Conservation (phyloP, 305 asterid species). For the Plantago lanceolata region DNA sequence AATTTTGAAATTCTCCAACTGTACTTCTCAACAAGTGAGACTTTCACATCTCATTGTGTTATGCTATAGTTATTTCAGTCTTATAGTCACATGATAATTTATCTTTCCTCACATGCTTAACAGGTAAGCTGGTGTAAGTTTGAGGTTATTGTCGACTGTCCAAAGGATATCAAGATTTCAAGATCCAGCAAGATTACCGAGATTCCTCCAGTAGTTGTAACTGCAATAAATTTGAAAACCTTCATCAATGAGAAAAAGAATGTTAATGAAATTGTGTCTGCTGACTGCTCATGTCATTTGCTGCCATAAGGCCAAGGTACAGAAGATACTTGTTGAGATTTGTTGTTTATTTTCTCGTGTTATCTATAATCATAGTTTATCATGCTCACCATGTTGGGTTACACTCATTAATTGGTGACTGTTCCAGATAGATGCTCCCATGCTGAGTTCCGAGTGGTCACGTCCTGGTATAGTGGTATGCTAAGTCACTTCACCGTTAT, state of each 20-base stretch:
- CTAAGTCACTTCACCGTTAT: conserved; percentile 86
- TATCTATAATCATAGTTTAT: background rate
- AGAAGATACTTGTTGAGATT: conserved; percentile 16
- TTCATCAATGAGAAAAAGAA: conserved; percentile 71
- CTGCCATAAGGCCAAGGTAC: conserved; percentile 91
- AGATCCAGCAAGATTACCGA: conserved; percentile 51
- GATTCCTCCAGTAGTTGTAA: conserved; percentile 82
- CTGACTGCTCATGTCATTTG: conserved; percentile 92
- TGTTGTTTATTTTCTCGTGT: background rate
- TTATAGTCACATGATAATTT: conserved; percentile 7
- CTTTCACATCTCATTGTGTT: conserved; percentile 23
- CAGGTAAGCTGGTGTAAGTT: conserved; percentile 99
- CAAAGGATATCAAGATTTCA: conserved; percentile 68
- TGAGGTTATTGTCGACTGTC: conserved; percentile 67
- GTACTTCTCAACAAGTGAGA: conserved; percentile 65
- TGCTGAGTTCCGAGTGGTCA: conserved; percentile 78
- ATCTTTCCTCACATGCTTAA: conserved; percentile 28
- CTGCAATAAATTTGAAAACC: conserved; percentile 85
- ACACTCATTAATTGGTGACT: conserved; percentile 28
- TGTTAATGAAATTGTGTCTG: conserved; percentile 80
- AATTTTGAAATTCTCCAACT: conserved; percentile 65
- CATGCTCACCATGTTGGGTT: conserved; percentile 1
- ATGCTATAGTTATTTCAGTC: conserved; percentile 12
- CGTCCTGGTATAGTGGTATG: conserved; percentile 70
- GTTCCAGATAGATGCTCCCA: conserved; percentile 88